phyloP scores from a whole-genome alignment of 805 yeast genomes.

The Wickerhamomyces sydowiorum region DNA sequence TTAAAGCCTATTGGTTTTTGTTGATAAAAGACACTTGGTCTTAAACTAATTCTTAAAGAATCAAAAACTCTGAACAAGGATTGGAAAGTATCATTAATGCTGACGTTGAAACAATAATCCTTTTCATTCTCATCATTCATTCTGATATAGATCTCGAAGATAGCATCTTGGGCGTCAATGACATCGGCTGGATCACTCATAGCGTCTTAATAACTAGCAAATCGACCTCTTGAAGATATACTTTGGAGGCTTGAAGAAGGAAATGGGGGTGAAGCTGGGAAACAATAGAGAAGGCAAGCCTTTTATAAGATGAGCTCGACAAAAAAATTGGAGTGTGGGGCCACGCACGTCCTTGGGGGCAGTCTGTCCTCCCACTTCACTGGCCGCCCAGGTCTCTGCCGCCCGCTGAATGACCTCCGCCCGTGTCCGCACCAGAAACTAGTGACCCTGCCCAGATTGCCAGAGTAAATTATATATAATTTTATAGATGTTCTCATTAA shows the following conservation, averaged over 20 bases:
- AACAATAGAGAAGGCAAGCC: too few species aligned
- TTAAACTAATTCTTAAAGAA: slow-evolving; percentile 63
- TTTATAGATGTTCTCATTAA: too few species aligned
- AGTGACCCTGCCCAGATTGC: too few species aligned
- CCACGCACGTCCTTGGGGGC: not conserved
- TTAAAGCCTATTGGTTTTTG: slow-evolving; percentile 58
- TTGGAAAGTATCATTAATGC: slow-evolving; percentile 49
- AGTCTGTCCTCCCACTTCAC: too few species aligned
- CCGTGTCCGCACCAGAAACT: too few species aligned
- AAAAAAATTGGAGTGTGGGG: not conserved
- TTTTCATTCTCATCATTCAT: slow-evolving; percentile 80
- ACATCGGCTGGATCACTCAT: slow-evolving; percentile 13
- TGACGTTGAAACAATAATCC: slow-evolving; percentile 85
- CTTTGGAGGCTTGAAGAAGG: too few species aligned
- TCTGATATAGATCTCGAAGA: slow-evolving; percentile 44
- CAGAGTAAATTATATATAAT: too few species aligned
- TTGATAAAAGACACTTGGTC: slow-evolving; percentile 75
- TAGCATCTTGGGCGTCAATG: slow-evolving; percentile 19
- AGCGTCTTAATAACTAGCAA: not conserved
- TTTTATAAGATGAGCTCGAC: not conserved
- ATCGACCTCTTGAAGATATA: too few species aligned
- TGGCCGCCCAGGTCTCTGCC: not conserved
- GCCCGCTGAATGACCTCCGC: too few species aligned
- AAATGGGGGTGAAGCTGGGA: too few species aligned
- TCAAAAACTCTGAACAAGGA: slow-evolving; percentile 58